Evolutionary conservation across 305 asterid genomes (phyloP).

Genomic region (Plantago lanceolata): DNA sequence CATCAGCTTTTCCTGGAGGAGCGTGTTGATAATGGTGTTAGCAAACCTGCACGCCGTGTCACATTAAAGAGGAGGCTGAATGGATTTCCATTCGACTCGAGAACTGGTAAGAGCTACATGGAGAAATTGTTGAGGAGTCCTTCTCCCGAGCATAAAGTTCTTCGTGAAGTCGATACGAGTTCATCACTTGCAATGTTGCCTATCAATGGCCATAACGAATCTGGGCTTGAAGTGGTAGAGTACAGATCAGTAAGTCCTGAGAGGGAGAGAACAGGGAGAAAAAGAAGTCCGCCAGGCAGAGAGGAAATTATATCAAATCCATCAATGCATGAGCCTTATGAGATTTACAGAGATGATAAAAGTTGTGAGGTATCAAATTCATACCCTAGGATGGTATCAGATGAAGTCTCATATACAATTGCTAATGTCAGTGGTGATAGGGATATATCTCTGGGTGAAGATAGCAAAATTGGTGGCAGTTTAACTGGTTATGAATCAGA

Average conservation of each 20-base stretch:
- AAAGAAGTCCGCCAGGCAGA: slow-evolving; percentile 45
- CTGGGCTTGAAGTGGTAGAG: slow-evolving; percentile 41
- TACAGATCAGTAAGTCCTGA: slow-evolving; percentile 39
- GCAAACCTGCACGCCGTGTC: slow-evolving; percentile 46
- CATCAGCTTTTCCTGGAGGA: slow-evolving; percentile 90
- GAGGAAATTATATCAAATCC: slow-evolving; percentile 33
- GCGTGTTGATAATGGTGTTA: slow-evolving; percentile 56
- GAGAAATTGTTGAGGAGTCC: slow-evolving; percentile 55
- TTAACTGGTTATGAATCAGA: slow-evolving; percentile 51
- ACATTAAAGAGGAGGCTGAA: slow-evolving; percentile 77
- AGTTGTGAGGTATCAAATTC: slow-evolving; percentile 32
- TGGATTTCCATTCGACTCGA: slow-evolving; percentile 74
- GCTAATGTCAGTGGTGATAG: slow-evolving; percentile 38
- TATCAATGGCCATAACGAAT: slow-evolving; percentile 32
- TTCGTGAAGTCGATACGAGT: slow-evolving; percentile 48
- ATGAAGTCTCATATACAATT: slow-evolving; percentile 33
- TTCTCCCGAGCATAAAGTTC: slow-evolving; percentile 62
- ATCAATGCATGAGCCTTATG: slow-evolving; percentile 32
- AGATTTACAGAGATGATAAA: slow-evolving; percentile 31
- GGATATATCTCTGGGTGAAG: slow-evolving; percentile 47
- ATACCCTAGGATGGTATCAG: slow-evolving; percentile 29
- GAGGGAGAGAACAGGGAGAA: slow-evolving; percentile 38
- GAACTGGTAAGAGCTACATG: slow-evolving; percentile 85
- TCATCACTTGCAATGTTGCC: slow-evolving; percentile 37
- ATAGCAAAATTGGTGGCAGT: slow-evolving; percentile 35